These are phyloP conservation scores for Mrakia blollopis DNA, from an alignment of 768 basidiomycete species.

Conservation along the genomic window DNA sequence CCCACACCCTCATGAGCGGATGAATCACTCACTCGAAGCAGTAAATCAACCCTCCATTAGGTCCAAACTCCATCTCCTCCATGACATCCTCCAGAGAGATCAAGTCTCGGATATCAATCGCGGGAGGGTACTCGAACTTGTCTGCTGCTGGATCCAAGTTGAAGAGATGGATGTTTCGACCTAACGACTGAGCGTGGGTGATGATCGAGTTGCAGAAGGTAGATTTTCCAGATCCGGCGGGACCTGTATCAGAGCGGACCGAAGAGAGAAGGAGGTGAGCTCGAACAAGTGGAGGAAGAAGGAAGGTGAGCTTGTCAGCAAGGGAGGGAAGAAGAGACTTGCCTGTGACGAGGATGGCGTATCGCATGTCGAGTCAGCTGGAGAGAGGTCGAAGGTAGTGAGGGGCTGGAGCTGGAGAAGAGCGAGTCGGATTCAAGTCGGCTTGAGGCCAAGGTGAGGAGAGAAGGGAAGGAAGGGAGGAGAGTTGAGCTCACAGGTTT, in stretches of 20 bases:
- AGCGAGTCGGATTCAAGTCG: background rate
- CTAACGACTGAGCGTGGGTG: slow-evolving; percentile 77
- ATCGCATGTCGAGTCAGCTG: slow-evolving; percentile 38
- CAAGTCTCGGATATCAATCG: slow-evolving; percentile 88
- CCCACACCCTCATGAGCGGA: background rate
- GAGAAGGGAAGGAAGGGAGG: background rate
- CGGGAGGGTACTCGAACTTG: slow-evolving; percentile 86
- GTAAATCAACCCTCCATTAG: slow-evolving; percentile 93
- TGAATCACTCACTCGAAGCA: slow-evolving; percentile 92
- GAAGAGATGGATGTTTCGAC: slow-evolving; percentile 81
- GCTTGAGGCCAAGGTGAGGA: background rate
- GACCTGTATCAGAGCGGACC: slow-evolving; percentile 54
- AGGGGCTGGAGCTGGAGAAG: background rate
- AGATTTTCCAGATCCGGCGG: slow-evolving; percentile 95
- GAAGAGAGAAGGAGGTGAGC: background rate
- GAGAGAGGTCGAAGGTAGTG: background rate
- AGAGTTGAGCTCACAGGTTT: slow-evolving; percentile 14
- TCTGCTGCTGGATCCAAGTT: slow-evolving; percentile 95
- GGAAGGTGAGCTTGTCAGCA: background rate
- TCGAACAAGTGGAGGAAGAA: background rate
- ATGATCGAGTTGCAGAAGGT: slow-evolving; percentile 85
- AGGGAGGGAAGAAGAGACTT: slow-evolving; percentile 3
- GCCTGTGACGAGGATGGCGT: slow-evolving; percentile 46
- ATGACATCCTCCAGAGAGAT: slow-evolving; percentile 92
- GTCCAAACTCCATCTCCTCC: slow-evolving; percentile 89